A percentile compares a stretch with the other conserved stretches of the same genome.
Evolutionary conservation across 768 basidiomycete species (phyloP).

Genomic region (Hygrophoropsis aurantiaca): DNA sequence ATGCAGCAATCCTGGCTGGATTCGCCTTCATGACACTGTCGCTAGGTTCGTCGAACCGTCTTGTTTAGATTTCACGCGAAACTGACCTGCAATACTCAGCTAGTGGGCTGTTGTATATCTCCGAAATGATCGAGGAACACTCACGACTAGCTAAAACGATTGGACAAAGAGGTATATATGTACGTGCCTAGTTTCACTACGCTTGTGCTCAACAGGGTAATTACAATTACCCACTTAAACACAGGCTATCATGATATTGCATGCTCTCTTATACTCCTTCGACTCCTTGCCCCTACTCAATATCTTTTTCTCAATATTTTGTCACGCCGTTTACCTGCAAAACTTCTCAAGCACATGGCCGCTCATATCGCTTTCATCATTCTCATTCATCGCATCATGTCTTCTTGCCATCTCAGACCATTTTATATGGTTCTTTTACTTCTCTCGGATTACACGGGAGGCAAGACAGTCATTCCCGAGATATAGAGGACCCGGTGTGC

Average conservation of each 20-base stretch:
- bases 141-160: conserved; percentile 76
- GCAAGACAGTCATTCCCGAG: conserved; percentile 50
- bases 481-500: conserved; percentile 44
- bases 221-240: conserved; percentile 7
- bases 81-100: conserved; percentile 46
- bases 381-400: conserved; percentile 84
- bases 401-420: conserved; percentile 84
- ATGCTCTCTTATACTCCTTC: conserved; percentile 72
- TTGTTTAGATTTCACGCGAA: not conserved
- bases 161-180: conserved; percentile 87
- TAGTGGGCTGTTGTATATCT: conserved; percentile 89
- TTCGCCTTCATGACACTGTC: conserved; percentile 92
- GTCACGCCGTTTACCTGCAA: conserved; percentile 87
- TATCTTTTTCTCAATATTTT: conserved; percentile 74
- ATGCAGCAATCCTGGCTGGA: conserved; percentile 71
- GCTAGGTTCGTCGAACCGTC: conserved; percentile 56
- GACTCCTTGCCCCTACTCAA: conserved; percentile 81
- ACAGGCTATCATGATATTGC: conserved; percentile 77
- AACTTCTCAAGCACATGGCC: conserved; percentile 94
- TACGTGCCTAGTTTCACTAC: conserved; percentile 39
- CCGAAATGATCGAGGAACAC: conserved; percentile 95
- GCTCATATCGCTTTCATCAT: conserved; percentile 84
- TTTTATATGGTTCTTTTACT: conserved; percentile 97
- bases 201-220: not conserved
- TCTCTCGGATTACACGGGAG: conserved; percentile 69